These are phyloP conservation scores for Citrus trifoliata DNA, from an alignment of 345 rosid genomes.

Conservation along the genomic window DNA sequence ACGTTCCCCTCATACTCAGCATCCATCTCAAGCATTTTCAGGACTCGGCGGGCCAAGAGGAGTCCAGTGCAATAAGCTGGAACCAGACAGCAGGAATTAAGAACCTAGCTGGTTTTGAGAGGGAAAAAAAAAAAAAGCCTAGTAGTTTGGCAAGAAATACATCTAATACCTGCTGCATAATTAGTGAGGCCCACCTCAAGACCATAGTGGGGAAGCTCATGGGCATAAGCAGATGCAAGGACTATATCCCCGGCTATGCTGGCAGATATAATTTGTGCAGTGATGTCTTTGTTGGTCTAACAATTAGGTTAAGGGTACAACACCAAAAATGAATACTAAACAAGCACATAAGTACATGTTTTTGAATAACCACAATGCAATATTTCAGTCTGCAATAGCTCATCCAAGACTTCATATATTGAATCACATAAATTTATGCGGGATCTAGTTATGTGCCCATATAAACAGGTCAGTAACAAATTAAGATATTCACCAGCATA, in stretches of 20 bases:
- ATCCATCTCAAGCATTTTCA: slow-evolving; percentile 69
- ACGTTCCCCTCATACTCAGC: slow-evolving; percentile 61
- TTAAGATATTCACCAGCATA: background rate
- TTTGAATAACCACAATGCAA: background rate
- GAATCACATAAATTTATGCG: background rate
- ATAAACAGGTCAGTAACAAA: background rate
- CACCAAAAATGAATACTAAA: background rate
- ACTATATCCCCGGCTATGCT: slow-evolving; percentile 59
- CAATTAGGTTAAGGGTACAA: slow-evolving; percentile 13
- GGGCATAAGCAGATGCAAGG: slow-evolving; percentile 63
- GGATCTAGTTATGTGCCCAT: too few relatives aligned
- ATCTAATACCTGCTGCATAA: slow-evolving; percentile 64
- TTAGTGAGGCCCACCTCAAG: slow-evolving; percentile 69
- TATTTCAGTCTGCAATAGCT: background rate
- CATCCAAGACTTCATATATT: too few relatives aligned
- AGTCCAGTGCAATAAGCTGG: slow-evolving; percentile 74
- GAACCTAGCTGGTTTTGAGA: background rate
- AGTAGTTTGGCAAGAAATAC: background rate
- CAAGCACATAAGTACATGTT: background rate
- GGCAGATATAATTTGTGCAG: slow-evolving; percentile 55
- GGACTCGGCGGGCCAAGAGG: slow-evolving; percentile 68
- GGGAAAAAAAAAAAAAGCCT: background rate
- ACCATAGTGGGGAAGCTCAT: slow-evolving; percentile 63
- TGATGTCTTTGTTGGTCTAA: slow-evolving; percentile 61
- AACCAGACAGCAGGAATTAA: background rate